Conservation (phyloP, 192 early-diverging fungal genomes). For the Mortierella hygrophila region DNA sequence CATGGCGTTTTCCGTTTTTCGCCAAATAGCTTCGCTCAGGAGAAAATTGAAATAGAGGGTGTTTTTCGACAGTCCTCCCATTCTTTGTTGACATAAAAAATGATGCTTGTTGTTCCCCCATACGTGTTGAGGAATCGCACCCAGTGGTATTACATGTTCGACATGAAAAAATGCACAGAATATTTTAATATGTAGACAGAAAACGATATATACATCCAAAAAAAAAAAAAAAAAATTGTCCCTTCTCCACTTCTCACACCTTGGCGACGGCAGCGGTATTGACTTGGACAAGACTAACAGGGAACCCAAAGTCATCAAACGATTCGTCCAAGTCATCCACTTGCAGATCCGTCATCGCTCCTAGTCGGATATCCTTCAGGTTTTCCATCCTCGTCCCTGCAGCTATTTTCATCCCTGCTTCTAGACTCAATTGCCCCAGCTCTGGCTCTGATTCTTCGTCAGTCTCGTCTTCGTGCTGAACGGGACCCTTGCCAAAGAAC, state of each 20-base stretch:
- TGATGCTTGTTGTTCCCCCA: too few relatives aligned
- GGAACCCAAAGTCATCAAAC: slow-evolving; percentile 55
- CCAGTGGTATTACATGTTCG: too few relatives aligned
- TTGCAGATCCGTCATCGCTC: background rate
- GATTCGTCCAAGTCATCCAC: slow-evolving; percentile 7
- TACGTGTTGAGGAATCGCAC: too few relatives aligned
- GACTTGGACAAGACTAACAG: background rate
- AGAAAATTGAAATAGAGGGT: too few relatives aligned
- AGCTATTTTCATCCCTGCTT: background rate
- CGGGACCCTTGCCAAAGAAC: slow-evolving; percentile 20
- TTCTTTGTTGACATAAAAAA: too few relatives aligned
- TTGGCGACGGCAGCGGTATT: background rate
- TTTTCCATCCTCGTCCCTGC: background rate
- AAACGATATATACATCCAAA: too few relatives aligned
- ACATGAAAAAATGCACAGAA: too few relatives aligned
- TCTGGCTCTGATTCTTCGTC: background rate
- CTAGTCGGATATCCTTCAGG: background rate
- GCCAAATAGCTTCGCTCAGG: too few relatives aligned
- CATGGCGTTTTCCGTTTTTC: too few relatives aligned
- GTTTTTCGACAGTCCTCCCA: too few relatives aligned
- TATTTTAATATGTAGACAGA: too few relatives aligned
- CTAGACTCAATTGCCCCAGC: background rate
- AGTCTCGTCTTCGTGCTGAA: slow-evolving; percentile 13
- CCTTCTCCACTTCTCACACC: background rate
- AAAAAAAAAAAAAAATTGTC: too few relatives aligned